phyloP scores from a whole-genome alignment of 768 basidiomycete species.

The Suillus discolor region DNA sequence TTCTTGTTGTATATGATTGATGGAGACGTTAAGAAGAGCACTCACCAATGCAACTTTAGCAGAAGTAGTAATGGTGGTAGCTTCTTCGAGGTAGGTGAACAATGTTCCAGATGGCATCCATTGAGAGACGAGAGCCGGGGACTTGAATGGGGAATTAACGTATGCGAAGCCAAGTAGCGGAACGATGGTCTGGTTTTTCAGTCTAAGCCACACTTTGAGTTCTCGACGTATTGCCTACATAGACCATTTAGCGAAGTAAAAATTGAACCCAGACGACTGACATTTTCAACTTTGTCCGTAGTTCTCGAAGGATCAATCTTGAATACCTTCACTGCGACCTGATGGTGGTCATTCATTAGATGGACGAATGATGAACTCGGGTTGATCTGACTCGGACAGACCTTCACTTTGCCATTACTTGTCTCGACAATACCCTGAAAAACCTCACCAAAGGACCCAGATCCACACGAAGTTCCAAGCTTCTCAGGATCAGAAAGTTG shows the following conservation, averaged over 20 bases:
- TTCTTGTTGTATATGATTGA: background rate
- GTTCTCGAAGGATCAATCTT: background rate
- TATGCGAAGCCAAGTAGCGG: constrained; percentile 18
- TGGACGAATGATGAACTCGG: background rate
- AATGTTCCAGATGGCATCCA: background rate
- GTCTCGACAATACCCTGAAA: background rate
- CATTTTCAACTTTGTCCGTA: background rate
- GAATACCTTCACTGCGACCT: background rate
- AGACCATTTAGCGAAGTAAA: background rate
- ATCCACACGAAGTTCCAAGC: too few relatives aligned
- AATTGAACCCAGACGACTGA: background rate
- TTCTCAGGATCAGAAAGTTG: too few relatives aligned
- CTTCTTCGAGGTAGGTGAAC: accelerated
- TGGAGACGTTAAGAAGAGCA: too few relatives aligned
- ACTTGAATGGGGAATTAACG: background rate
- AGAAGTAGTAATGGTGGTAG: background rate
- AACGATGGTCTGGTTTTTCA: constrained; percentile 22
- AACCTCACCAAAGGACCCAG: background rate
- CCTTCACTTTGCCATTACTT: background rate
- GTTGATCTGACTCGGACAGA: background rate
- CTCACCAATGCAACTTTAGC: background rate
- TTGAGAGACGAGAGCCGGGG: background rate
- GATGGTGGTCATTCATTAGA: background rate
- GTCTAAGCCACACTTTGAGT: constrained; percentile 21
- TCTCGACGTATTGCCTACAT: constrained; percentile 19